Evolutionary conservation across 805 yeast genomes (phyloP), one percentile per base, ranked within the genome.

Genomic region (Candida pseudofarinosa): DNA sequence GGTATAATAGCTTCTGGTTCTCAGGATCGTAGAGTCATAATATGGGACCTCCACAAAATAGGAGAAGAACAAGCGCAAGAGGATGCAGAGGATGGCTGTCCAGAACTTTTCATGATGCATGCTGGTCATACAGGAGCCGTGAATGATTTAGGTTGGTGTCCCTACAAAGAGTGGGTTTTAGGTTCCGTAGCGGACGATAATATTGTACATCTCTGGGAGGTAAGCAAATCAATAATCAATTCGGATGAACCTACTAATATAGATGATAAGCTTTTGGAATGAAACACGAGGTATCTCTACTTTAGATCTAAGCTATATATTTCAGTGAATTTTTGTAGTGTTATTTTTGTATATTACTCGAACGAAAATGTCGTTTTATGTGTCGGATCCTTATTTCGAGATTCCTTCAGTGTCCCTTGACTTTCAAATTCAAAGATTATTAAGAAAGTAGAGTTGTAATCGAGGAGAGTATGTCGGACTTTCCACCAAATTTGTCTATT

Each of bases 81-180:
- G 51, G 96, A 88, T 57, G 85, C 88, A 23, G 95, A 85, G 50
- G 97, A 88, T 55, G 97, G 95, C 33, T 85, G 85, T 19, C 91
- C 96, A 3, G 97, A 88, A 60, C 64, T 88, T 30, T 69, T 88
- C 53, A 85, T 88, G 89, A 85, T 88, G 83, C 96, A 88, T 58
- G 95, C 95, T 32, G 96, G 96, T 16, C 96, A 88, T 57, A 82
- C 89, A 15, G 83, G 88, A 14, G 73, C 83, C 4, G 82, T 86
- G 14, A 80, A 82, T 35, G 95, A 86, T 58, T 70, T 86, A 50
- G 75, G 81, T 28, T 81, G 87, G 73, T 83, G 81, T 55, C 80
- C 82, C 4, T 79, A 71, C 51, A 73, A 80, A 44, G 86, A 86
- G n/a, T 86, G 91, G 90, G 74, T 86, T 32, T 54, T 85, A 43